Conservation (phyloP, 192 early-diverging fungal species). For the Lobosporangium transversale region DNA sequence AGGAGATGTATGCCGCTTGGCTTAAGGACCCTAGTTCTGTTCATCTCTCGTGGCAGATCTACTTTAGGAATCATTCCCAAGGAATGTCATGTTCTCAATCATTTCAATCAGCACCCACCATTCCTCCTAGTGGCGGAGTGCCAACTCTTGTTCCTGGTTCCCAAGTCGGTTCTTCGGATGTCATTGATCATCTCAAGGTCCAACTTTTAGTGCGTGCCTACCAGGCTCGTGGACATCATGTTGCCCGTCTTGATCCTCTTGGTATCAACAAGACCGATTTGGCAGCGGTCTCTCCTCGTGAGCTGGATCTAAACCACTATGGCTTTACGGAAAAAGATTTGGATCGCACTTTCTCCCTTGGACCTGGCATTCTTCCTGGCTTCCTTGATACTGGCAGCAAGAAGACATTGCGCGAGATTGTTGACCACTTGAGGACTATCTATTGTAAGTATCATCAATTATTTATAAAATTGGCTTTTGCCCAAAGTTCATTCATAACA, state of each 20-base stretch:
- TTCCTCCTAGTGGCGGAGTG: slow-evolving; percentile 75
- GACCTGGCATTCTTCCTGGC: slow-evolving; percentile 94
- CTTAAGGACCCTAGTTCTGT: slow-evolving; percentile 88
- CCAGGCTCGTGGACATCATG: slow-evolving; percentile 95
- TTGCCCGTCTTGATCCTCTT: slow-evolving; percentile 96
- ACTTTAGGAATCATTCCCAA: slow-evolving; percentile 86
- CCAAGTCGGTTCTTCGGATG: slow-evolving; percentile 60
- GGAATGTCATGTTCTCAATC: slow-evolving; percentile 74
- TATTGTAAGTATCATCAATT: slow-evolving; percentile 87
- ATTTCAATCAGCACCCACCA: slow-evolving; percentile 83
- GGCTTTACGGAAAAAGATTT: slow-evolving; percentile 95
- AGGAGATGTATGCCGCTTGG: slow-evolving; percentile 97
- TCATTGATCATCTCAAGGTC: slow-evolving; percentile 98
- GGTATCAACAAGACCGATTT: slow-evolving; percentile 77
- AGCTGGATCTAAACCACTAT: slow-evolving; percentile 89
- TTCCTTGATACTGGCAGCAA: slow-evolving; percentile 77
- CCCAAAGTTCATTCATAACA: not conserved
- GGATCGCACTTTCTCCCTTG: slow-evolving; percentile 90
- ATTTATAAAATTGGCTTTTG: too few species aligned
- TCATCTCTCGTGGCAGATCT: slow-evolving; percentile 96
- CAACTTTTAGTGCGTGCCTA: slow-evolving; percentile 96
- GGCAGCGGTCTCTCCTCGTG: slow-evolving; percentile 68
- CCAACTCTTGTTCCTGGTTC: slow-evolving; percentile 63
- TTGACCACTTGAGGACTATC: slow-evolving; percentile 80
- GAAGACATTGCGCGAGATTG: slow-evolving; percentile 92